Base-by-base conservation (phyloP, 179 eudicot genomes). In the Spergularia azorica region DNA sequence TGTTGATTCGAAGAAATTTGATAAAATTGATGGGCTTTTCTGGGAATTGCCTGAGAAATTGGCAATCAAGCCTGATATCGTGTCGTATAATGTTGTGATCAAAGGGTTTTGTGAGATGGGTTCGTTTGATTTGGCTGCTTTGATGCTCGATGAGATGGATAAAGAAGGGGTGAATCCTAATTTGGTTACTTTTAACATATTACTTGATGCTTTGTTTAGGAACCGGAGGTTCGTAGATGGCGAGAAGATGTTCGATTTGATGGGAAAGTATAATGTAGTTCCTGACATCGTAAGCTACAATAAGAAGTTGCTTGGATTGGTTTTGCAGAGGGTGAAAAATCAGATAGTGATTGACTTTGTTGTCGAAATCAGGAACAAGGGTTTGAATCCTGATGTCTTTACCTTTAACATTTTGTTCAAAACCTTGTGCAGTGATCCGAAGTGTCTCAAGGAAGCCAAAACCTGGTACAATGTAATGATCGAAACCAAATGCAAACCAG, bases 201-300 rank as follows among this genome's bases (percentile, higher is more conserved):
- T 93, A 58, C 71, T 90, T 32, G 69, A 77, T 67, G 89, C 59
- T 13, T 82, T 90, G 14, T 89, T 88, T 68, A 70, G 67, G 71
- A 77, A 77, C 0, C 43, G 52, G 1, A 68, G 81, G 82, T 83
- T 87, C 66, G 21, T 11, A 38, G 91, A 88, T 36, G 97, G 86
- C 14, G 95, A 92, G 72, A 84, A 83, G 57, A 16, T 85, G 55
- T 90, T 92, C 94, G 76, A 26, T 52, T 21, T 50, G 72, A 86
- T 89, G 96, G 76, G 21, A 21, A 57, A 59, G 26, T 83, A 76
- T 55, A 79, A 81, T 72, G 66, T 88, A 14, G 60, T 54, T 68
- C 91, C 96, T 58, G 85, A 87, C 80, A 71, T 81, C 12, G 77
- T 81, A 46, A 86, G 88, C 48, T 88, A 85, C 72, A 88, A 91